Evolutionary conservation across 1,139 yeast genomes (phyloP).

Genomic region (Eremothecium cymbalariae): DNA sequence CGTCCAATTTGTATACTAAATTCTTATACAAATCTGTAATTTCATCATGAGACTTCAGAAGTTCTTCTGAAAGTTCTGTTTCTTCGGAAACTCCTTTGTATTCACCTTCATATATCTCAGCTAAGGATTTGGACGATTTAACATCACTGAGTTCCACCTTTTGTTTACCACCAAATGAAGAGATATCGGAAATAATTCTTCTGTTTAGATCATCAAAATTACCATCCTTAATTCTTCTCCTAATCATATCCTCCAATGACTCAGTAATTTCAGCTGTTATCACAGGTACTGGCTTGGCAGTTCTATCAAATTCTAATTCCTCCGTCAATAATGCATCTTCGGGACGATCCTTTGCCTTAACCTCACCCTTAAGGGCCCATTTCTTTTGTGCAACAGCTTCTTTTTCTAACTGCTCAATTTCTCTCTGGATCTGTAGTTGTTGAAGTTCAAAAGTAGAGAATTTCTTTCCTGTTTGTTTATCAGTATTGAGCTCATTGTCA

Average conservation of each 20-base stretch:
- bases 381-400: constrained; percentile 86
- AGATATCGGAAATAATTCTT: constrained; percentile 56
- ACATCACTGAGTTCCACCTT: constrained; percentile 75
- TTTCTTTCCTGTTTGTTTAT: constrained; percentile 35
- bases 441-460: constrained; percentile 79
- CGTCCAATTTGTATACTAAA: constrained; percentile 68
- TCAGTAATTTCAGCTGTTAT: constrained; percentile 85
- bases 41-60: constrained; percentile 69
- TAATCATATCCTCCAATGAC: constrained; percentile 76
- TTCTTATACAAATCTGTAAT: constrained; percentile 56
- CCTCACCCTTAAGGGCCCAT: constrained; percentile 95
- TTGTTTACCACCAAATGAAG: constrained; percentile 27
- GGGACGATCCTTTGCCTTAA: constrained; percentile 72
- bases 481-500: constrained; percentile 39
- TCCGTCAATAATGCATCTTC: constrained; percentile 68
- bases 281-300: constrained; percentile 81
- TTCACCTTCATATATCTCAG: constrained; percentile 88
- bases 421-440: constrained; percentile 65
- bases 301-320: constrained; percentile 64
- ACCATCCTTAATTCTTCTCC: constrained; percentile 63
- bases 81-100: constrained; percentile 42
- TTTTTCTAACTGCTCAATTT: constrained; percentile 69
- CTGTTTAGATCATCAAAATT: constrained; percentile 82
- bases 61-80: constrained; percentile 48
- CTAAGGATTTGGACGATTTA: constrained; percentile 80